Conservation (phyloP, 345 rosid genomes). For the Bruguiera gymnorhiza region DNA sequence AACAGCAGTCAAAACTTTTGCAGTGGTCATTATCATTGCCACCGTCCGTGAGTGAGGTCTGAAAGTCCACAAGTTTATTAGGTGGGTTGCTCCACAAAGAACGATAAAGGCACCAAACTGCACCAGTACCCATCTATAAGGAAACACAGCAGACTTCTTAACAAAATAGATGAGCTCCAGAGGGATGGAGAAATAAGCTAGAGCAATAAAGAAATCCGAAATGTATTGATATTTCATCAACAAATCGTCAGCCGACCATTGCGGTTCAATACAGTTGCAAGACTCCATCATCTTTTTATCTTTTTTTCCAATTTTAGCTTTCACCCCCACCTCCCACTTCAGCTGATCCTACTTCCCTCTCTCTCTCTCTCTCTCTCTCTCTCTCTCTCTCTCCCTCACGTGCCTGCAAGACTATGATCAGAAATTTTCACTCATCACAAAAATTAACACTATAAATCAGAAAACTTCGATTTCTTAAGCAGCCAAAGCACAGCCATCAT, state of each 20-base stretch:
- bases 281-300: conserved; percentile 47
- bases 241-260: conserved; percentile 88
- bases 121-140: conserved; percentile 97
- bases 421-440: no score
- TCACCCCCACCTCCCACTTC: neutral
- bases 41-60: conserved; percentile 64
- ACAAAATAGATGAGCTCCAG: conserved; percentile 93
- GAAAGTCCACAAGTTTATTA: conserved; percentile 94
- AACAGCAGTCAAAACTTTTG: conserved; percentile 76
- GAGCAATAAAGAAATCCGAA: conserved; percentile 95
- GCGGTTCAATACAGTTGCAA: conserved; percentile 93
- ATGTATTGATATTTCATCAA: conserved; percentile 96
- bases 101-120: conserved; percentile 99
- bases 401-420: neutral
- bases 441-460: no score
- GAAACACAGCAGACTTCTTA: conserved; percentile 88
- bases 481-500: no score
- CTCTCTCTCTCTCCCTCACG: neutral
- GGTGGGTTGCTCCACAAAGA: conserved; percentile 97
- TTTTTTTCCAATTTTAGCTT: neutral
- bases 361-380: no score
- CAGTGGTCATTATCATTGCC: conserved; percentile 74
- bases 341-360: no score
- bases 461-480: no score
- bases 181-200: conserved; percentile 97